A percentile compares a stretch with the other conserved stretches of the same genome.
These are phyloP conservation scores for Simplicillium aogashimaense DNA, from an alignment of 2,329 filamentous ascomycete genomes.

Conservation along the genomic window DNA sequence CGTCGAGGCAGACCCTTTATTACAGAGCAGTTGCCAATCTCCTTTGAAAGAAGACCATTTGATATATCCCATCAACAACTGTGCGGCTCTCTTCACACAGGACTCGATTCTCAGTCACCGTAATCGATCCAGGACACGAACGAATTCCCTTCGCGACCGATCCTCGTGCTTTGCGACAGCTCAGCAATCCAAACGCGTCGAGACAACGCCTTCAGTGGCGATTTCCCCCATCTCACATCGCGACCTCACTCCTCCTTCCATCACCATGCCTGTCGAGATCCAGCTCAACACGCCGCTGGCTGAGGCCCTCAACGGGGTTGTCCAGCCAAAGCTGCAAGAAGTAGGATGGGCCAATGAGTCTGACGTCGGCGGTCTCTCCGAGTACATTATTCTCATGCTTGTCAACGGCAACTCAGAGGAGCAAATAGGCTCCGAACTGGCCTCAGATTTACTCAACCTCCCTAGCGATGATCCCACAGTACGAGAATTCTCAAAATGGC, in stretches of 20 bases:
- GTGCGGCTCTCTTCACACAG: neutral
- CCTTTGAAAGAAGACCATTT: neutral
- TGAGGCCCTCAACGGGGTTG: slow-evolving; percentile 68
- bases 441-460: slow-evolving; percentile 75
- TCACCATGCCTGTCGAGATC: slow-evolving; percentile 68
- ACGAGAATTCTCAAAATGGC: slow-evolving; percentile 77
- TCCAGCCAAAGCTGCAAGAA: slow-evolving; percentile 86
- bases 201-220: neutral
- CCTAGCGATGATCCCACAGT: slow-evolving; percentile 75
- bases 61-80: neutral
- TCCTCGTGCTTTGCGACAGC: neutral
- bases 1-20: too few species aligned
- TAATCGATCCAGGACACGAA: neutral
- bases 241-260: slow-evolving; percentile 2
- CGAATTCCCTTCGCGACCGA: slow-evolving; percentile 1
- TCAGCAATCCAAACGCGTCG: slow-evolving; percentile 4
- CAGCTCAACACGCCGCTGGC: slow-evolving; percentile 73
- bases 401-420: slow-evolving; percentile 89
- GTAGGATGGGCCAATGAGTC: slow-evolving; percentile 79
- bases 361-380: slow-evolving; percentile 75
- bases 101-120: neutral
- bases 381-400: slow-evolving; percentile 97
- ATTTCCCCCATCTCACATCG: neutral
- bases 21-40: slow-evolving; percentile 1
- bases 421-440: slow-evolving; percentile 79